Base-by-base conservation (phyloP, 306 rosid species). In the Nissolia schottii region DNA sequence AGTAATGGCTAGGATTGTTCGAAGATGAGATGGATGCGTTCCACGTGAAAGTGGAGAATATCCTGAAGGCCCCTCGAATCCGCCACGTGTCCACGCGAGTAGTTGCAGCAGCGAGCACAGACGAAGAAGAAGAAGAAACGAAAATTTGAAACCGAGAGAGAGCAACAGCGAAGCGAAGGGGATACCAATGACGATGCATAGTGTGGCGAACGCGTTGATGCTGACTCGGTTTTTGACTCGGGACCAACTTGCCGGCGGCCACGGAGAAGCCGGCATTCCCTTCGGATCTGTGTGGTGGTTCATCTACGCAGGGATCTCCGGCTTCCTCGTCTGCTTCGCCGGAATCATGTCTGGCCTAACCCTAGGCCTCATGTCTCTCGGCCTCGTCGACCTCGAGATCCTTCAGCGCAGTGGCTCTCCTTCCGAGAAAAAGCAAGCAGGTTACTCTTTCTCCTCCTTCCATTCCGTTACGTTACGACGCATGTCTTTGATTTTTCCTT, bases 291-390 rank as follows among this genome's bases (percentile, higher is more conserved):
- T 64, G 2, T 77, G 83, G 91, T 94, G 97, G 97, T 85, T 82
- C 77, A 11, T 82, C 29, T 91, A 94, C 38, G 95, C 88, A 13
- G 99, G 95, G 1, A 53, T 89, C 71, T 94, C 96, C 7, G 73
- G 85, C 31, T 57, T 82, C 35, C 72, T 94, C 0, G 96, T 94
- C 50, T 75, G 89, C 70, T 94, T 94, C 65, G 99, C 99, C 4
- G 99, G 99, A 16, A 87, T 94, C n/a, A 91, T 94, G 99, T 91
- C 99, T 7, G 99, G 99, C 14, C 54, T 94, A 55, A 94, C 99
- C 37, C 88, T 94, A 11, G 99, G 99, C 6, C 95, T 94, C 79
- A 94, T 94, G 99, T 94, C 99, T 51, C 96, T 94, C 9, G 85
- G 95, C 54, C 96, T 84, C 67, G 99, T 94, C 18, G 99, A 94